Evolutionary conservation across 1,139 yeast genomes (phyloP), one percentile per base, ranked within the genome.

Genomic region (Pichia sp.): DNA sequence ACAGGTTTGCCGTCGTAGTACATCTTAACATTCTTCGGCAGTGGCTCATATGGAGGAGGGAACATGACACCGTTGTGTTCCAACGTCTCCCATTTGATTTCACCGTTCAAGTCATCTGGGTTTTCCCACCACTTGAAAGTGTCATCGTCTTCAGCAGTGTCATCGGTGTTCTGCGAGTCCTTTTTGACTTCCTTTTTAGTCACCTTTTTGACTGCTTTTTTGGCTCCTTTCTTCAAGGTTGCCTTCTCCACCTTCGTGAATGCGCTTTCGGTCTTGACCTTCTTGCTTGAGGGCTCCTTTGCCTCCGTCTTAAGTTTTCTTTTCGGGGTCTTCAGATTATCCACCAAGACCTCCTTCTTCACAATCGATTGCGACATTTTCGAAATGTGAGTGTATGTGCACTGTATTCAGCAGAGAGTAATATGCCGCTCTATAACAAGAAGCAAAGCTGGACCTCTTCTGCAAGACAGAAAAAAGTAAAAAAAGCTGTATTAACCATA

Each of bases 61-160:
- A 93, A 92, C 50, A 92, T 73, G 10, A 93, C 97, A 63, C 98
- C 99, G 63, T 81, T 84, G 68, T 93, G 98, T 59, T 83, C 90
- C 54, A 93, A 74, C 1, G 92, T 79, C 45, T 81, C 85, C 99
- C 98, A 93, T 68, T 90, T 89, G 56, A 85, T 77, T 49, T 85
- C 81, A 17, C 86, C 93, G 65, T 90, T 91, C 47, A 77, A 69
- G 54, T 85, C 84, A 52, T 85, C 84, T 49, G 83, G 81, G 52
- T 80, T 84, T 70, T 89, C 95, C 97, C 97, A 91, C 95, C 95
- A 87, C 67, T 81, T 85, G 69, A 81, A 87, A 5, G 74, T 75
- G 8, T 79, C 87, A 27, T 81, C 87, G 8, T 82, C 89, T 10
- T 50, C 52, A 24, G 50, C 46, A n/a, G 31, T 50, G 33, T 47